Evolutionary conservation across 2,329 filamentous ascomycete species (phyloP).

Genomic region (Colletotrichum endophyticum): DNA sequence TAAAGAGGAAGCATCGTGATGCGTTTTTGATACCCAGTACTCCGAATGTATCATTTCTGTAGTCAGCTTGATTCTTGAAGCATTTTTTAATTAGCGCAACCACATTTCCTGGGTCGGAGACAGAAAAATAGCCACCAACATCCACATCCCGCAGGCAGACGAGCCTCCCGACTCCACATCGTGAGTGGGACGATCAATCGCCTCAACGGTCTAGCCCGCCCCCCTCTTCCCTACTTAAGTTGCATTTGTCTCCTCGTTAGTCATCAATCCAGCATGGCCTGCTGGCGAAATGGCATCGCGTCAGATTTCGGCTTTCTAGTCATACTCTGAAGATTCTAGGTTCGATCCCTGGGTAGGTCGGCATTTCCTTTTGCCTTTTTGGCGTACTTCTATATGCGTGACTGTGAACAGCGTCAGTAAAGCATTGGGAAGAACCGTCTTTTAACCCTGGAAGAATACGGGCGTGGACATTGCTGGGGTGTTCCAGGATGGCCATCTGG

Average conservation of each 20-base stretch:
- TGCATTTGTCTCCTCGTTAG: accelerated
- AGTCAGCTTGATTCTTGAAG: not conserved
- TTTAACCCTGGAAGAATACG: not conserved
- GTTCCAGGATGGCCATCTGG: not conserved
- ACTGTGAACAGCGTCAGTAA: not conserved
- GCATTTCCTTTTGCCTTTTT: not conserved
- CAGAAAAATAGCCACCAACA: accelerated
- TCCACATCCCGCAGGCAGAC: not conserved
- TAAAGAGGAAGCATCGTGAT: not conserved
- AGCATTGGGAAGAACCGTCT: not conserved
- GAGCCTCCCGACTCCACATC: not conserved
- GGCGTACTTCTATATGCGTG: not conserved
- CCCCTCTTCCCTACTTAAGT: not conserved
- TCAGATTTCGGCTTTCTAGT: conserved; percentile 20
- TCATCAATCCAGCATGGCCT: conserved; percentile 2
- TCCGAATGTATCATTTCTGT: not conserved
- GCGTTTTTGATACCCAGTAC: not conserved
- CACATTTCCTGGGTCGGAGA: not conserved
- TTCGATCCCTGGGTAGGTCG: conserved; percentile 22
- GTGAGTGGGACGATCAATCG: not conserved
- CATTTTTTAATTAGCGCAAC: not conserved
- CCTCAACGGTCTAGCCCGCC: not conserved
- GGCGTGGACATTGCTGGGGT: not conserved
- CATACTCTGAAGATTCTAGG: conserved; percentile 22
- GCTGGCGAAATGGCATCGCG: conserved; percentile 23